phyloP scores from a whole-genome alignment of 495 filamentous ascomycete genomes.

The Penicillium diatomitis region DNA sequence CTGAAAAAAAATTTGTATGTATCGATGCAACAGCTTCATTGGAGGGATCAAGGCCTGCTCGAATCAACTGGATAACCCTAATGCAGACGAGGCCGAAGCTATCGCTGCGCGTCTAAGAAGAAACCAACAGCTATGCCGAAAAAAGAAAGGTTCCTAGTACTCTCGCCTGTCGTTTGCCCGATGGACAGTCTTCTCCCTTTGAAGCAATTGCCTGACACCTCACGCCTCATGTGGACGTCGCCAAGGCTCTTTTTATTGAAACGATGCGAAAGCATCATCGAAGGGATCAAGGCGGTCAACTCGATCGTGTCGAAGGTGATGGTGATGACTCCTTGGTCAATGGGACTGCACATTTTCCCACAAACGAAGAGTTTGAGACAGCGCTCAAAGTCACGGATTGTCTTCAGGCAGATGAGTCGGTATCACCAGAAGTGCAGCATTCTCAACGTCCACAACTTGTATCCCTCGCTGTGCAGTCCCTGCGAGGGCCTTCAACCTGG shows the following conservation, averaged over 20 bases:
- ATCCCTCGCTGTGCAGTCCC: conserved; percentile 28
- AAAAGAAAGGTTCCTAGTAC: conserved; percentile 15
- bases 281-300: conserved; percentile 20
- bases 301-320: conserved; percentile 7
- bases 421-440: conserved; percentile 12
- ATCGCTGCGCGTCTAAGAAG: conserved; percentile 5
- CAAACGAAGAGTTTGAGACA: conserved; percentile 15
- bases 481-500: conserved; percentile 34
- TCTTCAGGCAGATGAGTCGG: conserved; percentile 4
- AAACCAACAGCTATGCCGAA: conserved; percentile 17
- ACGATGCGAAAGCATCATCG: conserved; percentile 21
- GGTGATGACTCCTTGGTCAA: neutral
- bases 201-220: conserved; percentile 16
- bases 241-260: conserved; percentile 2
- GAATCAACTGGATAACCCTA: neutral
- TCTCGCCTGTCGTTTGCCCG: conserved; percentile 14
- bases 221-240: conserved; percentile 9
- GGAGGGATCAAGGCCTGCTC: neutral
- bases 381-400: conserved; percentile 22
- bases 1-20: neutral
- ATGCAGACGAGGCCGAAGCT: neutral
- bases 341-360: conserved; percentile 8
- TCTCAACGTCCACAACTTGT: conserved; percentile 19
- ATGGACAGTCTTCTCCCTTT: conserved; percentile 1
- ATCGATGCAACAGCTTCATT: neutral